Evolutionary conservation across 2,329 filamentous ascomycete species (phyloP).

Genomic region (Fusarium compactum): DNA sequence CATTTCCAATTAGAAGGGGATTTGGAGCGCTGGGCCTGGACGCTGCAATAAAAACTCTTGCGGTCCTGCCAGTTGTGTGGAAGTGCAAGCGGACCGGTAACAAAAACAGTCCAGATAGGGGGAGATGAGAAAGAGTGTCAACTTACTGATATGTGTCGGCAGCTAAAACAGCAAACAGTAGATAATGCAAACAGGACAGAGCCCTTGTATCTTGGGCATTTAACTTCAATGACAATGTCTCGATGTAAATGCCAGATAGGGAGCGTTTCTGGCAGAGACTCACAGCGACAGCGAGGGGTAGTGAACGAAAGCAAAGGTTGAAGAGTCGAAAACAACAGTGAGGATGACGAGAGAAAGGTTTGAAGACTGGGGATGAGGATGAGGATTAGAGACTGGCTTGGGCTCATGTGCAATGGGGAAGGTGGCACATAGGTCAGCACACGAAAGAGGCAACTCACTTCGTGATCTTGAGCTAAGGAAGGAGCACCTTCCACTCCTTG

Average conservation of each 20-base stretch:
- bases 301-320: conserved; percentile 13
- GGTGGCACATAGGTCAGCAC: not conserved
- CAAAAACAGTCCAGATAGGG: conserved; percentile 4
- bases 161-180: conserved; percentile 54
- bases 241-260: conserved; percentile 23
- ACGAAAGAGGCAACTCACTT: not conserved
- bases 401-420: not conserved
- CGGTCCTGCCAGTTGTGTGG: conserved; percentile 3
- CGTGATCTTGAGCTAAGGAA: conserved; percentile 4
- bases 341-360: conserved; percentile 13
- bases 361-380: not conserved
- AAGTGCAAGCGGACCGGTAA: not conserved
- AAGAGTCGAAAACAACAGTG: conserved; percentile 17
- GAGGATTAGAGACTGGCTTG: not conserved
- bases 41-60: not conserved
- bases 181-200: conserved; percentile 52
- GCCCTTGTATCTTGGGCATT: conserved; percentile 36
- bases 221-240: conserved; percentile 33
- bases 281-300: conserved; percentile 9
- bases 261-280: conserved; percentile 22
- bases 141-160: conserved; percentile 50
- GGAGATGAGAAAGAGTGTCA: conserved; percentile 2
- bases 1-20: not conserved
- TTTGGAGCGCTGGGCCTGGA: too few species aligned
- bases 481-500: conserved; percentile 17